These are phyloP conservation scores for Tremellales sp. DNA, from an alignment of 1,284 basidiomycete species.

Conservation along the genomic window DNA sequence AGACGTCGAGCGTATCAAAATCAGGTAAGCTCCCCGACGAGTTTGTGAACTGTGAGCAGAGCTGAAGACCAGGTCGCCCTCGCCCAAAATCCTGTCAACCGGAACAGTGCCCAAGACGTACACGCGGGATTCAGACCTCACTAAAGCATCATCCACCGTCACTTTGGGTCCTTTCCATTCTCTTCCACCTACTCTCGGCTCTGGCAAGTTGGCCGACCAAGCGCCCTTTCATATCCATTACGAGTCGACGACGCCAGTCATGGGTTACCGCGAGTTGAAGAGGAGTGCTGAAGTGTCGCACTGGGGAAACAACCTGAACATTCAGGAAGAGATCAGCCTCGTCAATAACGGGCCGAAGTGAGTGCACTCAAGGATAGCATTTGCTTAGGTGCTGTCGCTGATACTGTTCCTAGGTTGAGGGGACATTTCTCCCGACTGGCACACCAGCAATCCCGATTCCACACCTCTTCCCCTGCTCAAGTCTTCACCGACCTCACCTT, in stretches of 20 bases:
- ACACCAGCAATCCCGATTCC: constrained; percentile 72
- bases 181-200: constrained; percentile 58
- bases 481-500: constrained; percentile 62
- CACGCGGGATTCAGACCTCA: constrained; percentile 47
- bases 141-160: constrained; percentile 72
- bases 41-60: constrained; percentile 17
- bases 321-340: constrained; percentile 80
- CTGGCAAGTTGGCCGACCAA: constrained; percentile 53
- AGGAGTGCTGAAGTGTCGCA: constrained; percentile 88
- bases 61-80: constrained; percentile 55
- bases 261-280: constrained; percentile 67
- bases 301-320: constrained; percentile 92
- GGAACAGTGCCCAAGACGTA: constrained; percentile 51
- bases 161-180: constrained; percentile 84
- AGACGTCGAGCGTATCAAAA: constrained; percentile 74
- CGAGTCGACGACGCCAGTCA: constrained; percentile 69
- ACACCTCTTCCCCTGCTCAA: constrained; percentile 61
- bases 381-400: neutral
- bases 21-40: constrained; percentile 61
- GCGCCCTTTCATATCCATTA: constrained; percentile 73
- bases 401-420: constrained; percentile 63
- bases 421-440: constrained; percentile 92
- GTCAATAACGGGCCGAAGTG: constrained; percentile 84
- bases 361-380: constrained; percentile 56
- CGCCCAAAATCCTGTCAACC: constrained; percentile 64